These are phyloP conservation scores for Diaporthe vaccinii DNA, from an alignment of 2,329 filamentous ascomycete species.

Conservation along the genomic window DNA sequence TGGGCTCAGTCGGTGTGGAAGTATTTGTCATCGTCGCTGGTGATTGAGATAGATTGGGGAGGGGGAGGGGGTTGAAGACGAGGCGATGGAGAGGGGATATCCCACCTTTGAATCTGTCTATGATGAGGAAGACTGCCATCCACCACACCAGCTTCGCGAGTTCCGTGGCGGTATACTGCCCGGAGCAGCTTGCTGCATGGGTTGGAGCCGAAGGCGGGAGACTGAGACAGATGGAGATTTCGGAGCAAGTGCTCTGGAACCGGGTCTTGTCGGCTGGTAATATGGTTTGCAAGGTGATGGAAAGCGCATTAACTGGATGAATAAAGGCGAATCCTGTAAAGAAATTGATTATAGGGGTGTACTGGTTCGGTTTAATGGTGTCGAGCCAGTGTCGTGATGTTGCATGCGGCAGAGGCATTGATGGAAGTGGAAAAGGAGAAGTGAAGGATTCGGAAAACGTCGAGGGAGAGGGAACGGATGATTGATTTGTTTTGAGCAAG, in stretches of 20 bases:
- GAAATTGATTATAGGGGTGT: no score
- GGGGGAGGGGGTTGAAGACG: not conserved
- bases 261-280: no score
- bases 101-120: not conserved
- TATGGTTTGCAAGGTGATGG: no score
- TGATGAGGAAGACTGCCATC: not conserved
- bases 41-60: not conserved
- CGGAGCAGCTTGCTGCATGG: not conserved
- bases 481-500: no score
- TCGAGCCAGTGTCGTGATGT: no score
- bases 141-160: slow-evolving; percentile 1
- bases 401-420: no score
- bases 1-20: not conserved
- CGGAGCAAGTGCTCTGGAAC: not conserved
- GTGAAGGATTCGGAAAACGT: no score
- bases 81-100: not conserved
- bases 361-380: no score
- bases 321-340: no score
- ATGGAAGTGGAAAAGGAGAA: no score
- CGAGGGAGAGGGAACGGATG: no score
- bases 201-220: not conserved
- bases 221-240: not conserved
- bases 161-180: not conserved
- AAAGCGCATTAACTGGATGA: no score
- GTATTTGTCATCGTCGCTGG: not conserved